Evolutionary conservation across 768 basidiomycete species (phyloP).

Genomic region (Suillus subluteus): DNA sequence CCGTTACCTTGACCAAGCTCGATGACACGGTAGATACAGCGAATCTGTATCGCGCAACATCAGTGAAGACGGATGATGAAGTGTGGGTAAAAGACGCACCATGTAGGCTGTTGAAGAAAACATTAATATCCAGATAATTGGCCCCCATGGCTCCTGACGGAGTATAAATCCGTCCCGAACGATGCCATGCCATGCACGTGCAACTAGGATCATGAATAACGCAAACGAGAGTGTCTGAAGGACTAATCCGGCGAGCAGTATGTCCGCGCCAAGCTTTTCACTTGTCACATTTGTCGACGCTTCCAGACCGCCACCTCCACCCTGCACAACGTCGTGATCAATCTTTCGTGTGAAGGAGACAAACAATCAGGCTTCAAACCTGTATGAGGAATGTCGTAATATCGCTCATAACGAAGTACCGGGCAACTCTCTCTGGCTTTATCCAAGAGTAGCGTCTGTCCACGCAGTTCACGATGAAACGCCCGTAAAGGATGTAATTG

Average conservation of each 20-base stretch:
- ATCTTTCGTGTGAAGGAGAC: background rate
- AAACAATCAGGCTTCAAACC: slow-evolving; percentile 14
- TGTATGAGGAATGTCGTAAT: slow-evolving; percentile 32
- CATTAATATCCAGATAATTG: slow-evolving; percentile 22
- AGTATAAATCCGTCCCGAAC: slow-evolving; percentile 11
- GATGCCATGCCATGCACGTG: slow-evolving; percentile 18
- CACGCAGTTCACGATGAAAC: slow-evolving; percentile 24
- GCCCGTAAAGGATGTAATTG: slow-evolving; percentile 37
- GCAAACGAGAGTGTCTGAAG: slow-evolving; percentile 30
- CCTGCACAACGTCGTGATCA: slow-evolving; percentile 17
- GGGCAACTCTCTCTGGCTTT: slow-evolving; percentile 27
- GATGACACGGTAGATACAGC: slow-evolving; percentile 33
- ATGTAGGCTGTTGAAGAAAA: slow-evolving; percentile 31
- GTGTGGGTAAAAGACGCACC: slow-evolving; percentile 19
- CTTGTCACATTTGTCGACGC: slow-evolving; percentile 14
- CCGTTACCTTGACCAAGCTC: slow-evolving; percentile 25
- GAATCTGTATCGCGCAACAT: slow-evolving; percentile 21
- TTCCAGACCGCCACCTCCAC: slow-evolving; percentile 25
- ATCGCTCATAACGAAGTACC: slow-evolving; percentile 33
- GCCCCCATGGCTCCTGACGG: slow-evolving; percentile 22
- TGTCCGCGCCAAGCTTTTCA: slow-evolving; percentile 13
- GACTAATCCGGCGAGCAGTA: slow-evolving; percentile 31
- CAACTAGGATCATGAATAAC: slow-evolving; percentile 23
- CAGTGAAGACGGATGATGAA: background rate
- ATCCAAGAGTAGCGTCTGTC: slow-evolving; percentile 26